phyloP scores from a whole-genome alignment of 1,139 yeast genomes.

The Candida pseudoviswanathii region DNA sequence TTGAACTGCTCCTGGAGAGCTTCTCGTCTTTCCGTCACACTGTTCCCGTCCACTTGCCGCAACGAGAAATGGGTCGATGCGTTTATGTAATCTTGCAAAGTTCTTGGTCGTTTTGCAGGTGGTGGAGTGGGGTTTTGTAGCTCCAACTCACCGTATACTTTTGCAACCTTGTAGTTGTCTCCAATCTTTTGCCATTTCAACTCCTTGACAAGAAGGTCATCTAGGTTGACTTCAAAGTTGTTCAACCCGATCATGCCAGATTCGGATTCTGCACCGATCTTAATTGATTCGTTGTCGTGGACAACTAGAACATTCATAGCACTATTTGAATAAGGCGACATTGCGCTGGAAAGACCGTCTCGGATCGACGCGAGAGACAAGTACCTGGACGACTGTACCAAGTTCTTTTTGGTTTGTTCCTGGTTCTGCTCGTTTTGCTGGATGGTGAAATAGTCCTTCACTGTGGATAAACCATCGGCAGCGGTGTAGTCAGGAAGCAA shows the following conservation, averaged over 20 bases:
- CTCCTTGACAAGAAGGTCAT: slow-evolving; percentile 61
- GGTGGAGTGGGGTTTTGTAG: slow-evolving; percentile 32
- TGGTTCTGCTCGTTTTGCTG: slow-evolving; percentile 33
- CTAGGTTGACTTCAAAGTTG: slow-evolving; percentile 72
- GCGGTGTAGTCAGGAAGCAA: slow-evolving; percentile 52
- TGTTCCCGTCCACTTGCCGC: slow-evolving; percentile 25
- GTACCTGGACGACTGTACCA: slow-evolving; percentile 30
- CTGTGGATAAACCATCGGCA: slow-evolving; percentile 27
- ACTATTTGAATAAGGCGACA: slow-evolving; percentile 19
- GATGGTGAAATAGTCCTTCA: slow-evolving; percentile 32
- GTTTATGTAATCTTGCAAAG: slow-evolving; percentile 33
- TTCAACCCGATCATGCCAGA: slow-evolving; percentile 44
- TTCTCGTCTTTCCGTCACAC: slow-evolving; percentile 7
- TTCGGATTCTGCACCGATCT: slow-evolving; percentile 52
- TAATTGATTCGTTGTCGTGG: slow-evolving; percentile 42
- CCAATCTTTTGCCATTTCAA: slow-evolving; percentile 85
- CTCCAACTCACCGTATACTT: slow-evolving; percentile 72
- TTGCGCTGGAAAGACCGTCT: slow-evolving; percentile 28
- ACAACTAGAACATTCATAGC: slow-evolving; percentile 38
- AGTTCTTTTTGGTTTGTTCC: slow-evolving; percentile 25
- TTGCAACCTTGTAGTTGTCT: slow-evolving; percentile 82
- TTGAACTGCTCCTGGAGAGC: slow-evolving; percentile 11
- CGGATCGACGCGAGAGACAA: slow-evolving; percentile 38
- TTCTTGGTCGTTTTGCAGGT: slow-evolving; percentile 19
- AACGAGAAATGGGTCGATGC: slow-evolving; percentile 41